A percentile compares a stretch with the other conserved stretches of the same genome.
Conservation (phyloP, 2,329 filamentous ascomycete genomes). For the Sphaceloma murrayae region DNA sequence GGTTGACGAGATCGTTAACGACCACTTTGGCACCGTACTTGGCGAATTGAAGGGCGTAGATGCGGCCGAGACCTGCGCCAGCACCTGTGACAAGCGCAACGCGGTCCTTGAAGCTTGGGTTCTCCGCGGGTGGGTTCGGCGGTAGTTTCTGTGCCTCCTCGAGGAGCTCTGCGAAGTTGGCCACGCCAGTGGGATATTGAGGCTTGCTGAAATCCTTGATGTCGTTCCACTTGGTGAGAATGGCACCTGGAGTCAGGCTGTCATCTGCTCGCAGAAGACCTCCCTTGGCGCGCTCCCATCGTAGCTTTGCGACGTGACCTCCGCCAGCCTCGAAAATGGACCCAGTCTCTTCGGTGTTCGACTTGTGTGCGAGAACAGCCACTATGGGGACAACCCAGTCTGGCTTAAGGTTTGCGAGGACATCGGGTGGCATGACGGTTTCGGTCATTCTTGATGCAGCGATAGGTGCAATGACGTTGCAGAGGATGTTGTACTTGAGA, state of each 20-base stretch:
- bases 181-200: conserved; percentile 72
- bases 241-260: conserved; percentile 74
- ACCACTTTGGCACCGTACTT: conserved; percentile 77
- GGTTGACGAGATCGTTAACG: conserved; percentile 91
- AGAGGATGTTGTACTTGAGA: conserved; percentile 92
- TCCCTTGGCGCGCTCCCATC: conserved; percentile 90
- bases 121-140: conserved; percentile 60
- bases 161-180: conserved; percentile 78
- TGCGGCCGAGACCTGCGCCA: conserved; percentile 81
- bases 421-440: conserved; percentile 90
- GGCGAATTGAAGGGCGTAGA: conserved; percentile 80
- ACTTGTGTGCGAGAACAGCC: conserved; percentile 76
- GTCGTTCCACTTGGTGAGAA: conserved; percentile 82
- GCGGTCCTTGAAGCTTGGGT: conserved; percentile 71
- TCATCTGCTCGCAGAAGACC: conserved; percentile 82
- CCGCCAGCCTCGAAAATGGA: conserved; percentile 89
- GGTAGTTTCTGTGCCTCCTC: conserved; percentile 73
- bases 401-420: conserved; percentile 74
- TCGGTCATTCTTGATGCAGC: conserved; percentile 92
- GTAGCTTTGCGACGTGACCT: conserved; percentile 82
- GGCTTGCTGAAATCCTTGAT: conserved; percentile 78
- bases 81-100: conserved; percentile 82
- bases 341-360: conserved; percentile 72
- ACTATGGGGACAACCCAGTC: conserved; percentile 94
- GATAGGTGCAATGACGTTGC: conserved; percentile 91